Conservation (phyloP, 1,284 basidiomycete genomes). For the Irpex lacteus region DNA sequence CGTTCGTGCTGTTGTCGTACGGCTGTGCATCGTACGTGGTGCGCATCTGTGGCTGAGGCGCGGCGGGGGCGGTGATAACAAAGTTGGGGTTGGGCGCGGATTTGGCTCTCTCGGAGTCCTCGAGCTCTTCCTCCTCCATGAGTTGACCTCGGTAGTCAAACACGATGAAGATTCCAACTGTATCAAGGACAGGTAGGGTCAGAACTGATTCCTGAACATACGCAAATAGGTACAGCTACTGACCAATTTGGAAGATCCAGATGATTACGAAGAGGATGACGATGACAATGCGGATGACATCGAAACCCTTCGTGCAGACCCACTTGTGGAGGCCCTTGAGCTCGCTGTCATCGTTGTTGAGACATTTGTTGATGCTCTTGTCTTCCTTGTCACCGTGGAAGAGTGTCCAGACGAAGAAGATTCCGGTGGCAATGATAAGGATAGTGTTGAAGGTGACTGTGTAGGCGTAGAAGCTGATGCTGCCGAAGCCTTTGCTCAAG, state of each 20-base stretch:
- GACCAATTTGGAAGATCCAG: conserved; percentile 53
- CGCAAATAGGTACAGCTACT: conserved; percentile 19
- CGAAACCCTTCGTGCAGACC: conserved; percentile 28
- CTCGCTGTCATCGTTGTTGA: conserved; percentile 16
- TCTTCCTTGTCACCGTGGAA: conserved; percentile 22
- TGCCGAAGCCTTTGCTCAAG: conserved; percentile 38
- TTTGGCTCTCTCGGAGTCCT: conserved; percentile 16
- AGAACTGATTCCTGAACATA: background rate
- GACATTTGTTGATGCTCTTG: conserved; percentile 14
- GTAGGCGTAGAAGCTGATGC: conserved; percentile 45
- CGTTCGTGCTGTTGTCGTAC: conserved; percentile 13
- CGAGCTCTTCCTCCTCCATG: conserved; percentile 22
- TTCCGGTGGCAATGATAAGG: conserved; percentile 45
- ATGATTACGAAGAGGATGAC: conserved; percentile 29
- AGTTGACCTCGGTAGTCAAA: conserved; percentile 31
- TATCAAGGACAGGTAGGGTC: background rate
- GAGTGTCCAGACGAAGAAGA: conserved; percentile 36
- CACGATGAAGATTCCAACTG: conserved; percentile 30
- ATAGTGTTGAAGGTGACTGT: conserved; percentile 46
- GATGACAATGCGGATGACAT: conserved; percentile 23
- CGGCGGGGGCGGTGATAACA: conserved; percentile 14
- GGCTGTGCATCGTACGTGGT: conserved; percentile 22
- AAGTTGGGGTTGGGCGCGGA: conserved; percentile 10
- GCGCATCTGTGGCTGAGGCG: conserved; percentile 15
- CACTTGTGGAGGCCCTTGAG: conserved; percentile 27